These are phyloP conservation scores for Septoria linicola DNA, from an alignment of 2,329 filamentous ascomycete species.

Conservation along the genomic window DNA sequence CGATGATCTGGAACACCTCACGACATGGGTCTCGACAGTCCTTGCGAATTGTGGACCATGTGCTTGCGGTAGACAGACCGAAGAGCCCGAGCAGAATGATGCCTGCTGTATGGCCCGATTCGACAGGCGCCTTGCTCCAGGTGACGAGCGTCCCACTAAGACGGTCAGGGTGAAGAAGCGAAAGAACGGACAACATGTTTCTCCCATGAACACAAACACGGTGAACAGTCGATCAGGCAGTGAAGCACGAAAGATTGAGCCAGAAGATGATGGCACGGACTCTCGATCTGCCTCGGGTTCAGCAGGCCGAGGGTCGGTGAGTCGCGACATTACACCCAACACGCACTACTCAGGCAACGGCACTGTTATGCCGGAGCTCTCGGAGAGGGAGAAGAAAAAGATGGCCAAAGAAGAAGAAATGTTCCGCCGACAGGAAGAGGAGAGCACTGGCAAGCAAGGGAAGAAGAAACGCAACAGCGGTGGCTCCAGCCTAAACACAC, in stretches of 20 bases:
- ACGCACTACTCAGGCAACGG: conserved; percentile 52
- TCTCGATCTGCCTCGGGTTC: conserved; percentile 59
- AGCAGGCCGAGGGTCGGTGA: conserved; percentile 55
- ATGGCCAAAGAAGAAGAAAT: conserved; percentile 62
- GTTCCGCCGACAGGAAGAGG: conserved; percentile 61
- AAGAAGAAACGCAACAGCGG: conserved; percentile 59
- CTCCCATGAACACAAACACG: conserved; percentile 55
- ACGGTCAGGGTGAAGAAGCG: conserved; percentile 49
- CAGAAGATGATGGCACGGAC: conserved; percentile 58
- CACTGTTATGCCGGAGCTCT: conserved; percentile 50
- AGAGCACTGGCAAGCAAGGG: conserved; percentile 49
- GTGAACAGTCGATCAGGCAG: conserved; percentile 61
- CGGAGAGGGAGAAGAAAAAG: conserved; percentile 62
- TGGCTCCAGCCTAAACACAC: conserved; percentile 54
- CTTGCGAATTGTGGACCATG: conserved; percentile 78
- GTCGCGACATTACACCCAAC: conserved; percentile 62
- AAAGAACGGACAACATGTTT: conserved; percentile 49
- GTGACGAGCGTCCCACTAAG: conserved; percentile 34
- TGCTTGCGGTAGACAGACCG: conserved; percentile 58
- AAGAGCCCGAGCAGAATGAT: conserved; percentile 4
- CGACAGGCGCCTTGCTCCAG: conserved; percentile 34
- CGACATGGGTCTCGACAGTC: conserved; percentile 66
- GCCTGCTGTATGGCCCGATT: conserved; percentile 26
- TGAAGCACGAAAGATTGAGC: conserved; percentile 52
- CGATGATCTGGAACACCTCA: conserved; percentile 42